phyloP scores from a whole-genome alignment of 1,284 basidiomycete genomes.

The Puccinia horiana region DNA sequence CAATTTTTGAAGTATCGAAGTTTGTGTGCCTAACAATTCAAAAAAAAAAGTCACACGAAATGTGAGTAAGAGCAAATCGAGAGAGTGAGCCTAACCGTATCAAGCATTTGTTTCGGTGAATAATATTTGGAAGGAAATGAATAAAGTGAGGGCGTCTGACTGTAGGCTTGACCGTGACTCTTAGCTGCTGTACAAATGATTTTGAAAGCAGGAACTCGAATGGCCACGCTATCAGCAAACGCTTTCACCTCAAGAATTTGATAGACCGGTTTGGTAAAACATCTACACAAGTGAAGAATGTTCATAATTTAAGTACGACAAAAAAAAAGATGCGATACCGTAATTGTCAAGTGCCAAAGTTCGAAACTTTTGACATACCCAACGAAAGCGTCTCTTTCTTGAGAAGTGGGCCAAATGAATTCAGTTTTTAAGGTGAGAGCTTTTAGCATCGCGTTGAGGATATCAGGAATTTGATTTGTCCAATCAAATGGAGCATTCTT shows the following conservation, averaged over 20 bases:
- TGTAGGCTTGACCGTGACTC: slow-evolving; percentile 78
- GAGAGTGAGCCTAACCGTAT: not conserved
- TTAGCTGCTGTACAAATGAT: slow-evolving; percentile 90
- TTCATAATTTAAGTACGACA: not conserved
- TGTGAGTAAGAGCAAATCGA: not conserved
- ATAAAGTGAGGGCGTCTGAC: slow-evolving; percentile 53
- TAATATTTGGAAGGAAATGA: too few species aligned
- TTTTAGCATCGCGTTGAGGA: slow-evolving; percentile 71
- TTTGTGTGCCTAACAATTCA: slow-evolving; percentile 66
- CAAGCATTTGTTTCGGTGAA: not conserved
- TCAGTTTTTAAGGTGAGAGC: slow-evolving; percentile 73
- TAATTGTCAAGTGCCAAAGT: not conserved
- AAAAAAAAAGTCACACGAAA: not conserved
- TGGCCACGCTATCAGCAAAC: slow-evolving; percentile 77
- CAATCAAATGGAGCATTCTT: slow-evolving; percentile 61
- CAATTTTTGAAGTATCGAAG: slow-evolving; percentile 83
- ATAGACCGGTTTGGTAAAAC: slow-evolving; percentile 81
- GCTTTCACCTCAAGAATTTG: slow-evolving; percentile 80
- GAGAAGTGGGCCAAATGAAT: slow-evolving; percentile 81
- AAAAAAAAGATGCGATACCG: not conserved
- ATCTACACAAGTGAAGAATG: slow-evolving; percentile 56
- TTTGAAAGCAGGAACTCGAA: slow-evolving; percentile 77
- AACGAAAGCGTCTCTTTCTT: slow-evolving; percentile 79
- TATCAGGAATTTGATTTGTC: slow-evolving; percentile 72
- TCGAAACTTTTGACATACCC: slow-evolving; percentile 56